phyloP scores from a whole-genome alignment of 2,329 filamentous ascomycete species.

The Colletotrichum truncatum region DNA sequence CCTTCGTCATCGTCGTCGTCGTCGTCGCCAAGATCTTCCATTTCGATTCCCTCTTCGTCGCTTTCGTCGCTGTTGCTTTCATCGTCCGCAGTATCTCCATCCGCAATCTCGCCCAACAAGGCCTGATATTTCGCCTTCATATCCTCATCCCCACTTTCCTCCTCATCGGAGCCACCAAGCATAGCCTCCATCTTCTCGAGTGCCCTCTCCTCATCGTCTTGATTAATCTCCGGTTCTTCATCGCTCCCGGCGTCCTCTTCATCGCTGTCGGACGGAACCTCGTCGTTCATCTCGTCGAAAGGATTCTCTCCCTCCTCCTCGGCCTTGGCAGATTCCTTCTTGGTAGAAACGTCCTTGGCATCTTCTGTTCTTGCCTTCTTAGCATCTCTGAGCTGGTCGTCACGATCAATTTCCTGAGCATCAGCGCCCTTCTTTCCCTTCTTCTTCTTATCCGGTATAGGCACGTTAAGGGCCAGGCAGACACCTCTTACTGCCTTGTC shows the following conservation, averaged over 20 bases:
- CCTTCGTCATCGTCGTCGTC: constrained; percentile 36
- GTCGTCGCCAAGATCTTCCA: constrained; percentile 46
- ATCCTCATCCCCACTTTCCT: constrained; percentile 46
- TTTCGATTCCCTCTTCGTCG: constrained; percentile 36
- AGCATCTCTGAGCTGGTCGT: constrained; percentile 40
- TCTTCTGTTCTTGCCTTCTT: constrained; percentile 37
- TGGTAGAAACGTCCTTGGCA: constrained; percentile 33
- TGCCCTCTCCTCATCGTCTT: constrained; percentile 44
- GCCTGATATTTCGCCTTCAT: constrained; percentile 54
- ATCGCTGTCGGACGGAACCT: constrained; percentile 33
- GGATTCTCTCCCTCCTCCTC: constrained; percentile 41
- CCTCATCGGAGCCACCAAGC: constrained; percentile 54
- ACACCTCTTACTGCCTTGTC: constrained; percentile 58
- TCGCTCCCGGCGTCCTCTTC: constrained; percentile 36
- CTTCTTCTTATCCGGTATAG: constrained; percentile 54
- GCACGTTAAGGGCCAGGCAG: constrained; percentile 57
- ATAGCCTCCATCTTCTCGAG: constrained; percentile 56
- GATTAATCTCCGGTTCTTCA: constrained; percentile 41
- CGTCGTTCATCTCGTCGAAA: constrained; percentile 33
- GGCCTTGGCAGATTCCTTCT: constrained; percentile 36
- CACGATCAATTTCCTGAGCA: constrained; percentile 41
- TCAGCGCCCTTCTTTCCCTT: constrained; percentile 43
- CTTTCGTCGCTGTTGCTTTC: constrained; percentile 42
- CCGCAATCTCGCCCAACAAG: constrained; percentile 54
- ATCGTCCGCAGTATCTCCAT: constrained; percentile 43